phyloP scores from a whole-genome alignment of 768 basidiomycete species.

The Pisolithus microcarpus region DNA sequence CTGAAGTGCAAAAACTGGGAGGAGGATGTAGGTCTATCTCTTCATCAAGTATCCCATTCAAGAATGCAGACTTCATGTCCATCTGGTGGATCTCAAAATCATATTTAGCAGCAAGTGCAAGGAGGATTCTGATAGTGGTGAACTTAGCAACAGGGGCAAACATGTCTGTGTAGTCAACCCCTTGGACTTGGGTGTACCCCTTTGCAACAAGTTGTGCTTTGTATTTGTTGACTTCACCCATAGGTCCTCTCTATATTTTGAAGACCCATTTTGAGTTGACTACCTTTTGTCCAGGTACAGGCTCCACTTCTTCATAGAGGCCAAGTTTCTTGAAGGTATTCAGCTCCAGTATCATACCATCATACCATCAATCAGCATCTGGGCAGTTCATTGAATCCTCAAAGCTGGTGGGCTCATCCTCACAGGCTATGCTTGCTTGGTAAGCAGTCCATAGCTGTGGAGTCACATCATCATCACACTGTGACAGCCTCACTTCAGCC shows the following conservation, averaged over 20 bases:
- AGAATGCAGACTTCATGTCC: slow-evolving; percentile 24
- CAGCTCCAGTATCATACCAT: neutral
- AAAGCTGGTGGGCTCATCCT: neutral
- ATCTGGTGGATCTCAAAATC: slow-evolving; percentile 15
- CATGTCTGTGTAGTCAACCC: slow-evolving; percentile 30
- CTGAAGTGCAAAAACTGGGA: neutral
- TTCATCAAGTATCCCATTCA: slow-evolving; percentile 12
- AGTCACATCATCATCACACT: neutral
- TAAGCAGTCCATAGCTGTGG: neutral
- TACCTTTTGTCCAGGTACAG: neutral
- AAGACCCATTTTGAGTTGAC: slow-evolving; percentile 1
- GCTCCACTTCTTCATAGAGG: no score
- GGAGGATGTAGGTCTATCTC: slow-evolving; percentile 24
- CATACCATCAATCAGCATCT: slow-evolving; percentile 1
- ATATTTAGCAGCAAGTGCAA: slow-evolving; percentile 2
- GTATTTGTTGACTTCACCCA: slow-evolving; percentile 25
- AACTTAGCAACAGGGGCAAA: slow-evolving; percentile 22
- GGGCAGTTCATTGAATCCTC: neutral
- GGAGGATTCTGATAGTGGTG: slow-evolving; percentile 17
- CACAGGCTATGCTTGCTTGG: no score
- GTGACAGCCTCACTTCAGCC: no score
- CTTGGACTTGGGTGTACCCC: slow-evolving; percentile 26
- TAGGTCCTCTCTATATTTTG: slow-evolving; percentile 1
- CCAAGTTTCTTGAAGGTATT: slow-evolving; percentile 1
- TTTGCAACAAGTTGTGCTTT: slow-evolving; percentile 36